Conservation (phyloP, 2,329 filamentous ascomycete genomes). For the Fusarium nanum region DNA sequence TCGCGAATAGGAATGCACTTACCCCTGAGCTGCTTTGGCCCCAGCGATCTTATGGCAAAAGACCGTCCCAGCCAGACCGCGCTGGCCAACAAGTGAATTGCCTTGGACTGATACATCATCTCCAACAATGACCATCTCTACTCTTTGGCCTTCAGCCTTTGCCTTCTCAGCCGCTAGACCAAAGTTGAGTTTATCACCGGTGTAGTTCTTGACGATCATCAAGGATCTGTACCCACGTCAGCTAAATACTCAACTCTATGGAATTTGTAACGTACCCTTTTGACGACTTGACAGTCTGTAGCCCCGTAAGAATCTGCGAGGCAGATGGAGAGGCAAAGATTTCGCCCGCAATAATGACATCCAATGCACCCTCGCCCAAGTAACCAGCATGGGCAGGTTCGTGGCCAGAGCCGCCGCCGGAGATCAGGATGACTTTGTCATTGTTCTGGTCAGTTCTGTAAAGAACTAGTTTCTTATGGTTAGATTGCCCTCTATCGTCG, state of each 20-base stretch:
- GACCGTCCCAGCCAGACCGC: not conserved
- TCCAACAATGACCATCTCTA: not conserved
- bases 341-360: constrained; percentile 69
- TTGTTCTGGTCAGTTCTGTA: not conserved
- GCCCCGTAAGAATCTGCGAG: constrained; percentile 64
- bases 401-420: constrained; percentile 67
- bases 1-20: not conserved
- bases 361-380: constrained; percentile 70
- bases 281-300: not conserved
- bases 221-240: not conserved
- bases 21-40: not conserved
- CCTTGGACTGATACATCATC: not conserved
- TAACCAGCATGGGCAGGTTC: constrained; percentile 74
- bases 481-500: not conserved
- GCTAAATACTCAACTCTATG: not conserved
- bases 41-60: not conserved
- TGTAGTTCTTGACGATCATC: constrained; percentile 55
- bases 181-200: constrained; percentile 69
- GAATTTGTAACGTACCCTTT: not conserved
- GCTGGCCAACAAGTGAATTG: not conserved
- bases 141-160: constrained; percentile 51
- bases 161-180: constrained; percentile 62
- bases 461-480: not conserved
- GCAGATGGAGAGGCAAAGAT: constrained; percentile 74
- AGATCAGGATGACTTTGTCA: constrained; percentile 52